phyloP scores from a whole-genome alignment of 495 filamentous ascomycete genomes.

The Penicillium desertorum region DNA sequence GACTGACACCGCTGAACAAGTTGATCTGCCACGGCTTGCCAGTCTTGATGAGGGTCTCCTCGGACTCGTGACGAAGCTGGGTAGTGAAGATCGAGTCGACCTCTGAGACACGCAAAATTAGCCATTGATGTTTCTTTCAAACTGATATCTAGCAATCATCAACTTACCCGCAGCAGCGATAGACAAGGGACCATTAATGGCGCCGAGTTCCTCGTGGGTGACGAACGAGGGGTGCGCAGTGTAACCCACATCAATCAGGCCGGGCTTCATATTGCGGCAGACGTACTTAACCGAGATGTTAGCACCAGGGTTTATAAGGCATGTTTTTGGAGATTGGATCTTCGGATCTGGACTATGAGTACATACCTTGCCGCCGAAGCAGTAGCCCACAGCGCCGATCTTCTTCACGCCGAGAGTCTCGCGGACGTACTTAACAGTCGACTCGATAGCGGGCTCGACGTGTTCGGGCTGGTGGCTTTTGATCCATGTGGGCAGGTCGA shows the following conservation, averaged over 20 bases:
- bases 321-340: not conserved
- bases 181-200: constrained; percentile 67
- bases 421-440: constrained; percentile 58
- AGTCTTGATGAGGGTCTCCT: constrained; percentile 59
- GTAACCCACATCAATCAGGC: constrained; percentile 63
- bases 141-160: not conserved
- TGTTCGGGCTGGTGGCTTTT: constrained; percentile 53
- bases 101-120: constrained; percentile 40
- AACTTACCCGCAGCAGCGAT: constrained; percentile 70
- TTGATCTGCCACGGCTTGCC: constrained; percentile 76
- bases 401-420: constrained; percentile 59
- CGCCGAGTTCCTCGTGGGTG: constrained; percentile 70
- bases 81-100: constrained; percentile 76
- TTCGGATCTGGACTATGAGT: not conserved
- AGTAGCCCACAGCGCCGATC: constrained; percentile 60
- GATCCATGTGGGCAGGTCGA: constrained; percentile 62
- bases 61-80: constrained; percentile 65
- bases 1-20: constrained; percentile 70
- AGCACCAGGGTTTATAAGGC: not conserved
- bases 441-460: constrained; percentile 66
- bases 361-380: constrained; percentile 48
- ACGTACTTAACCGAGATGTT: constrained; percentile 40
- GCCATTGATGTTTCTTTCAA: not conserved
- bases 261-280: constrained; percentile 45
- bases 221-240: constrained; percentile 78